Conservation (phyloP, 2,329 filamentous ascomycete genomes). For the Neopestalotiopsis clavispora region DNA sequence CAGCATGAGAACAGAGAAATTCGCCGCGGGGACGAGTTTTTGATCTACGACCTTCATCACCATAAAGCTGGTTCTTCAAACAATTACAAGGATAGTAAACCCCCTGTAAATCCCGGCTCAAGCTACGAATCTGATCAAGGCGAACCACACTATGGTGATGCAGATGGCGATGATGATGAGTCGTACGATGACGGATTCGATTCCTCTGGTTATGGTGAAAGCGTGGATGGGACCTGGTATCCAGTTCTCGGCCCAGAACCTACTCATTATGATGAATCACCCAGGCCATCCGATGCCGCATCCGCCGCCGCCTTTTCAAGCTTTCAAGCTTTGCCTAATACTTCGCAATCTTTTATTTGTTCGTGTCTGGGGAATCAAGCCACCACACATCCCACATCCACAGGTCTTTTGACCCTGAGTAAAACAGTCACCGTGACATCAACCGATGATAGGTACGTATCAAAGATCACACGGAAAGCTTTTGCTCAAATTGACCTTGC, state of each 20-base stretch:
- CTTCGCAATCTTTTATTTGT: not conserved
- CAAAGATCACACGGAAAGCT: not conserved
- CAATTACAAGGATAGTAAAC: not conserved
- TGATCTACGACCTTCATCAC: too few relatives aligned
- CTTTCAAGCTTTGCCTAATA: not conserved
- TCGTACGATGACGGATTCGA: not conserved
- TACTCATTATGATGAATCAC: not conserved
- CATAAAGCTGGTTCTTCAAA: not conserved
- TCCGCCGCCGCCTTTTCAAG: not conserved
- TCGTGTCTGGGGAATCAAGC: not conserved
- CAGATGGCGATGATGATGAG: not conserved
- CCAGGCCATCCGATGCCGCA: not conserved
- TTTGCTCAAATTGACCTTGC: not conserved
- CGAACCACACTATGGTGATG: not conserved
- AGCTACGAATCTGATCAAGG: not conserved
- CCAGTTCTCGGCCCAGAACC: not conserved
- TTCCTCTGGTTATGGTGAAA: constrained; percentile 7
- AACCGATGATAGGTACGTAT: constrained; percentile 3
- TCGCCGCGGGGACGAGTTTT: too few relatives aligned
- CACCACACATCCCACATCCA: not conserved
- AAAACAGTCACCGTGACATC: constrained; percentile 7
- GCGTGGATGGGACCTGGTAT: not conserved
- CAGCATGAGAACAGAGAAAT: not conserved
- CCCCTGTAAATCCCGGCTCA: not conserved
- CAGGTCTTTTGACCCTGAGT: not conserved